Conservation (phyloP, 306 rosid species). For the Cajanus cajan region DNA sequence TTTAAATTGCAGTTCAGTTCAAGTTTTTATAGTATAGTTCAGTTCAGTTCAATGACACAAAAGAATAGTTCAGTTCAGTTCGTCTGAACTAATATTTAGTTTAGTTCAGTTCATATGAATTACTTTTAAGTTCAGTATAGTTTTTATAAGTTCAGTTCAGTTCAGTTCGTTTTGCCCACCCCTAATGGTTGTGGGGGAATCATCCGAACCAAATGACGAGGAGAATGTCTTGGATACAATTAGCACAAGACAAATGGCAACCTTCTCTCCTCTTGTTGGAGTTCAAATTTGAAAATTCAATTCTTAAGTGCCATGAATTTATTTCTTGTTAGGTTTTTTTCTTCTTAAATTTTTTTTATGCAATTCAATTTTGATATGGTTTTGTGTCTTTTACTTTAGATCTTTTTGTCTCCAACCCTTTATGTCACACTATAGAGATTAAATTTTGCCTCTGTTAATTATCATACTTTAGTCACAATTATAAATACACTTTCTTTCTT, state of each 20-base stretch:
- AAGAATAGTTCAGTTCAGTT: no score
- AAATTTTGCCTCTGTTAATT: neutral
- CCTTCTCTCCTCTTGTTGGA: neutral
- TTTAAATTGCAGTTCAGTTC: no score
- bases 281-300: neutral
- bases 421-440: neutral
- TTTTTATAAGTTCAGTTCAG: no score
- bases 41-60: no score
- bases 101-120: no score
- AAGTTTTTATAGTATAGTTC: no score
- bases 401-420: neutral
- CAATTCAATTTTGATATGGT: neutral
- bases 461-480: neutral
- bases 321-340: neutral
- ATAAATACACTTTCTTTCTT: neutral
- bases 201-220: conserved; percentile 16
- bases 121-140: no score
- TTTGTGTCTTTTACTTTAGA: neutral
- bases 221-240: conserved; percentile 29
- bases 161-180: no score
- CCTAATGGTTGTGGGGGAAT: neutral
- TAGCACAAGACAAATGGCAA: neutral
- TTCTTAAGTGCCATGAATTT: neutral
- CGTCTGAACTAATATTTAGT: no score
- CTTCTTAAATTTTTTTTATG: neutral